phyloP scores from a whole-genome alignment of 2,329 filamentous ascomycete species.

The Pyricularia grisea region DNA sequence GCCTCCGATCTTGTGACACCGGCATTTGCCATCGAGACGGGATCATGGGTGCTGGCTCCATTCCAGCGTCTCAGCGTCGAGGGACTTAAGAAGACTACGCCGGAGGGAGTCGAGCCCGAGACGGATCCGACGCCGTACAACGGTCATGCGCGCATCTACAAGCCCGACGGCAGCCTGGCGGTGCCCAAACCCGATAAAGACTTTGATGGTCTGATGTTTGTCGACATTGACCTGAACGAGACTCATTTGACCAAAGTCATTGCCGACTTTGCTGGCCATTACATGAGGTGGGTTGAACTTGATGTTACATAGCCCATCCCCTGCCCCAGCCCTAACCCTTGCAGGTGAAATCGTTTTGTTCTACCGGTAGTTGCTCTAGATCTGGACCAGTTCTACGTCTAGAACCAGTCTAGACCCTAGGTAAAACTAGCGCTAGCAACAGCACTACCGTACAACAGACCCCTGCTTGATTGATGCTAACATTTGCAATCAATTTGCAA shows the following conservation, averaged over 20 bases:
- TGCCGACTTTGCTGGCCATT: constrained; percentile 38
- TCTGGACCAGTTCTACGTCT: too few species aligned
- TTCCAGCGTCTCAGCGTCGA: constrained; percentile 34
- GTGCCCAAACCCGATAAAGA: constrained; percentile 2
- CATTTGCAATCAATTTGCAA: background rate
- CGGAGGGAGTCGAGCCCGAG: constrained; percentile 15
- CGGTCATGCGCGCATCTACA: constrained; percentile 11
- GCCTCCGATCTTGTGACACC: constrained; percentile 30
- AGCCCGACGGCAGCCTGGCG: constrained; percentile 13
- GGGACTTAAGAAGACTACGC: constrained; percentile 33
- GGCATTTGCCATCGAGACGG: constrained; percentile 47
- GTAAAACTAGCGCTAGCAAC: too few species aligned
- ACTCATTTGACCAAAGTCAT: constrained; percentile 30
- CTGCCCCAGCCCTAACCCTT: background rate
- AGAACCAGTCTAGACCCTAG: too few species aligned
- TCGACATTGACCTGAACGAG: constrained; percentile 23
- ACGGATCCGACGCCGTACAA: constrained; percentile 11
- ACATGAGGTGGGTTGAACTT: constrained; percentile 29
- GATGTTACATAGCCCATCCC: too few species aligned
- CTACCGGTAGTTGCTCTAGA: too few species aligned
- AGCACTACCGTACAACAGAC: too few species aligned
- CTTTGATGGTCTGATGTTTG: constrained; percentile 21
- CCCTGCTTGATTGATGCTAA: background rate
- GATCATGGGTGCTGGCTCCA: constrained; percentile 42
- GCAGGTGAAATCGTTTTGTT: background rate